These are phyloP conservation scores for Pochonia chlamydosporia DNA, from an alignment of 2,329 filamentous ascomycete species.

Conservation along the genomic window DNA sequence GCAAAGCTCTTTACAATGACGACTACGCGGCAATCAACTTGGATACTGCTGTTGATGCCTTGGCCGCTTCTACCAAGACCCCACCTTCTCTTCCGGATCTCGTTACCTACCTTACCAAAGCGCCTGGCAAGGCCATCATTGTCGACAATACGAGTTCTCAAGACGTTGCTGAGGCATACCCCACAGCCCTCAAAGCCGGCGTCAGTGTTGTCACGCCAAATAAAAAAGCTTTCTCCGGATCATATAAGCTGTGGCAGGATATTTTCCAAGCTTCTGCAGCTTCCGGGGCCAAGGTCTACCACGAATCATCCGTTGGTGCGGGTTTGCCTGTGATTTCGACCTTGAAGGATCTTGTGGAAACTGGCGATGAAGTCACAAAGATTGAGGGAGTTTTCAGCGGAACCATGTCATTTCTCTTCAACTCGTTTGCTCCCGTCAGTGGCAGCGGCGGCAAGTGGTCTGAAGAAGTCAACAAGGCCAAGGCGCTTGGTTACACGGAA, in stretches of 20 bases:
- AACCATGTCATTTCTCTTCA: slow-evolving; percentile 98
- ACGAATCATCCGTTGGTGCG: slow-evolving; percentile 91
- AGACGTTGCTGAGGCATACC: slow-evolving; percentile 77
- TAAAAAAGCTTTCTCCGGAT: slow-evolving; percentile 94
- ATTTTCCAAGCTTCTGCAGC: slow-evolving; percentile 72
- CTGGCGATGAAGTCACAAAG: slow-evolving; percentile 83
- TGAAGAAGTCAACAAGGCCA: slow-evolving; percentile 85
- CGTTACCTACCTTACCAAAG: slow-evolving; percentile 69
- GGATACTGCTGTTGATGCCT: slow-evolving; percentile 53
- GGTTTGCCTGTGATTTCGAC: slow-evolving; percentile 92
- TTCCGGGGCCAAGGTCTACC: slow-evolving; percentile 78
- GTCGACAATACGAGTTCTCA: slow-evolving; percentile 96
- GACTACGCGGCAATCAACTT: slow-evolving; percentile 65
- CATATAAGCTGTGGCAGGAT: slow-evolving; percentile 74
- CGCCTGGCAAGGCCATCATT: slow-evolving; percentile 73
- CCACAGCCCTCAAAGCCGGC: slow-evolving; percentile 70
- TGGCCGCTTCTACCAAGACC: slow-evolving; percentile 57
- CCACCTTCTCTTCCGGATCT: slow-evolving; percentile 65
- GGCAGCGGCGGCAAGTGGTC: slow-evolving; percentile 78
- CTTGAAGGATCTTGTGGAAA: slow-evolving; percentile 87
- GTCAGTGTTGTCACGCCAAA: slow-evolving; percentile 94
- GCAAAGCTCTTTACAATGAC: slow-evolving; percentile 70
- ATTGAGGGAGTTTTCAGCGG: slow-evolving; percentile 98
- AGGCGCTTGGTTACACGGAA: slow-evolving; percentile 88
- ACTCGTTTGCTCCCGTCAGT: slow-evolving; percentile 82